Percentiles rank a stretch among this genome's conserved stretches.
Evolutionary conservation across 768 basidiomycete species (phyloP).

Genomic region (Filobasidium wieringae): DNA sequence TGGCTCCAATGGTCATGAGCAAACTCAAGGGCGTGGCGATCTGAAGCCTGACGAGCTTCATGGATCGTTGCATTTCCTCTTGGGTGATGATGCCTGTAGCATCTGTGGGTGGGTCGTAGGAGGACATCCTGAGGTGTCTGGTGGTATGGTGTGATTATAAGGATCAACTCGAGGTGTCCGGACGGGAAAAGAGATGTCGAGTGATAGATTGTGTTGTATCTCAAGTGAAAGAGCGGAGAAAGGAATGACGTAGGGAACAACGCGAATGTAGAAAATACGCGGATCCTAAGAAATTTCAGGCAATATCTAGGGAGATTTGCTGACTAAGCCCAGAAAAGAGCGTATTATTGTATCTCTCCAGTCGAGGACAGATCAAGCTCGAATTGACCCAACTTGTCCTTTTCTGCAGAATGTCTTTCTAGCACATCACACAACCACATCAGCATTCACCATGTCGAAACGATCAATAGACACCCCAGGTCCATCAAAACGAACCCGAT

Average conservation of each 20-base stretch:
- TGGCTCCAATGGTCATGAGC: conserved; percentile 62
- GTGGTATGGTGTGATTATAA: background rate
- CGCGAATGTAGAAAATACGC: no score
- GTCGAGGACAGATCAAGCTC: no score
- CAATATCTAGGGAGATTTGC: no score
- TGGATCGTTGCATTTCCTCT: conserved; percentile 30
- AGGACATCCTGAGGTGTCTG: conserved; percentile 25
- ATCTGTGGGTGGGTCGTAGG: conserved; percentile 28
- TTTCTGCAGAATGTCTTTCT: no score
- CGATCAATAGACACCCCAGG: background rate
- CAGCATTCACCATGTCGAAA: background rate
- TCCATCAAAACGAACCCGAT: conserved; percentile 24
- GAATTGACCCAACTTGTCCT: no score
- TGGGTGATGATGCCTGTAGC: conserved; percentile 33
- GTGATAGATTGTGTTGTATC: background rate
- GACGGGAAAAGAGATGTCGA: background rate
- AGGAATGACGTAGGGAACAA: no score
- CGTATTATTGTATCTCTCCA: no score
- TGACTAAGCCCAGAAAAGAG: no score
- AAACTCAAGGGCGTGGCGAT: conserved; percentile 76
- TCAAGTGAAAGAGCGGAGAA: no score
- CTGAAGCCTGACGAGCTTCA: conserved; percentile 52
- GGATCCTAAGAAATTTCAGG: no score
- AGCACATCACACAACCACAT: no score
- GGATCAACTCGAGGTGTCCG: no score